Evolutionary conservation across 2,329 filamentous ascomycete species (phyloP).

Genomic region (Bimuria novae-zelandiae): DNA sequence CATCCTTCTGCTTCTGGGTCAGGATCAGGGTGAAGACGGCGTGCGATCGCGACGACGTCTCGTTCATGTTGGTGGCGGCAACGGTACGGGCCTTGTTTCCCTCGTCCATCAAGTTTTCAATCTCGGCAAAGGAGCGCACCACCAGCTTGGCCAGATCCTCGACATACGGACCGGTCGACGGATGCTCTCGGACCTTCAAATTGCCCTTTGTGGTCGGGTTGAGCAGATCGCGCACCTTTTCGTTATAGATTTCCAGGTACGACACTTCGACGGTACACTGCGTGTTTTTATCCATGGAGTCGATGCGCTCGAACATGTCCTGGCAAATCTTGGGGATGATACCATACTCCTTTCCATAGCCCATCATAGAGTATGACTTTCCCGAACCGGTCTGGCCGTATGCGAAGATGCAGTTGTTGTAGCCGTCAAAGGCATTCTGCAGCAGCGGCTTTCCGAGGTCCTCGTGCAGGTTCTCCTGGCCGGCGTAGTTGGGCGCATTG

Average conservation of each 20-base stretch:
- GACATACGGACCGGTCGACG: slow-evolving; percentile 95
- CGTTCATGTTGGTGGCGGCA: slow-evolving; percentile 99
- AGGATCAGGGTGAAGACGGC: slow-evolving; percentile 96
- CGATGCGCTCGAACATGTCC: slow-evolving; percentile 93
- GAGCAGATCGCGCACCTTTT: slow-evolving; percentile 90
- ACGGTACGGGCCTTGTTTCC: slow-evolving; percentile 98
- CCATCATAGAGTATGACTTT: slow-evolving; percentile 99
- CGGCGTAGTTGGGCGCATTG: slow-evolving; percentile 79
- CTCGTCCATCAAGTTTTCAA: slow-evolving; percentile 98
- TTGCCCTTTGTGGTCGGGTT: slow-evolving; percentile 97
- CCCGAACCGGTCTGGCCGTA: slow-evolving; percentile 98
- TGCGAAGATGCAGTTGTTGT: slow-evolving; percentile 99
- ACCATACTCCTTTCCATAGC: slow-evolving; percentile 92
- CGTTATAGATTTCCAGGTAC: slow-evolving; percentile 99
- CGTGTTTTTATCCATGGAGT: slow-evolving; percentile 72
- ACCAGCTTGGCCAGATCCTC: slow-evolving; percentile 96
- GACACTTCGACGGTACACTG: slow-evolving; percentile 96
- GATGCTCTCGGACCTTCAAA: slow-evolving; percentile 95
- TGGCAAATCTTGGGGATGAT: slow-evolving; percentile 97
- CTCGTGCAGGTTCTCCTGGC: slow-evolving; percentile 84
- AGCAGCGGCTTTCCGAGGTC: slow-evolving; percentile 88
- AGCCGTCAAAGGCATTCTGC: slow-evolving; percentile 97
- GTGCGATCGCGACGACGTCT: slow-evolving; percentile 96
- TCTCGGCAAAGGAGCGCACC: slow-evolving; percentile 90
- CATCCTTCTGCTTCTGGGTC: slow-evolving; percentile 89